These are phyloP conservation scores for Amanita rimosa DNA, from an alignment of 768 basidiomycete species.

Conservation along the genomic window DNA sequence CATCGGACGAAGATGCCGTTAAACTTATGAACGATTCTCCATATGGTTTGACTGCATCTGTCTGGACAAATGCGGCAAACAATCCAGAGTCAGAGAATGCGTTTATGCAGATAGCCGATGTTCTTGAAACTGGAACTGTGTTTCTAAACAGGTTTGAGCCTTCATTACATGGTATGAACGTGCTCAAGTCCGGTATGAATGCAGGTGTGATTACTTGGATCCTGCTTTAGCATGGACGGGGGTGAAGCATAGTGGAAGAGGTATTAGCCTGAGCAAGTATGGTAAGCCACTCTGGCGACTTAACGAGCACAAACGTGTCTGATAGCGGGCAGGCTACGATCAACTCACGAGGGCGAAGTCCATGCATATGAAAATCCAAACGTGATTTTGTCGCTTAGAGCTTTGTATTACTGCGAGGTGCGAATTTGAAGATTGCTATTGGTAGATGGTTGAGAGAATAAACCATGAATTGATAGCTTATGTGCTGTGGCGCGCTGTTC, in stretches of 20 bases:
- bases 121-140: constrained; percentile 83
- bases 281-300: constrained; percentile 34
- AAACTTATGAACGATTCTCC: constrained; percentile 92
- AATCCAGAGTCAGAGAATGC: constrained; percentile 52
- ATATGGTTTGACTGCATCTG: constrained; percentile 88
- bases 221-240: constrained; percentile 94
- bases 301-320: not conserved
- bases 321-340: constrained; percentile 54
- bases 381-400: too few species aligned
- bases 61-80: constrained; percentile 76
- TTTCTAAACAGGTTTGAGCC: constrained; percentile 69
- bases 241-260: constrained; percentile 87
- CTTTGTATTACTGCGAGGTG: too few species aligned
- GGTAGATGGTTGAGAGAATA: too few species aligned
- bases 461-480: too few species aligned
- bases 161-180: not conserved
- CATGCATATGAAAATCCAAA: constrained; percentile 56
- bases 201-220: constrained; percentile 80
- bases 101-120: constrained; percentile 58
- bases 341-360: constrained; percentile 75
- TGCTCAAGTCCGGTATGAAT: not conserved
- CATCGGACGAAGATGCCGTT: constrained; percentile 81
- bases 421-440: too few species aligned
- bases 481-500: too few species aligned
- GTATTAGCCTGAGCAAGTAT: constrained; percentile 82